Percentiles rank a stretch among this genome's conserved stretches.
Conservation (phyloP, 352 stramenopile species). For the Phytophthora tentaculata region DNA sequence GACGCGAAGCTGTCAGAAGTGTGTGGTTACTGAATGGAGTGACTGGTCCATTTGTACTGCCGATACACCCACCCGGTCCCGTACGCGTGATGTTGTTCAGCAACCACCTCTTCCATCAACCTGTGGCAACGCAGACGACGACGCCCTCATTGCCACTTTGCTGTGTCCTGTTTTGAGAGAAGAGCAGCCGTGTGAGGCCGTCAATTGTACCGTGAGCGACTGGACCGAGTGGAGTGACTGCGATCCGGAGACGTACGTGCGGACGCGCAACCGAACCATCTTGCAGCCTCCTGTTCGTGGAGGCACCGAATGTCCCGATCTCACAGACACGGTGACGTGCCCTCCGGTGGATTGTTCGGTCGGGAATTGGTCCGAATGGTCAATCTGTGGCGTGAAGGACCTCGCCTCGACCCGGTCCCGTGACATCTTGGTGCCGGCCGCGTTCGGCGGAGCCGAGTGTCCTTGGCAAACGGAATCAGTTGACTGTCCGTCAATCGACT, state of each 20-base stretch:
- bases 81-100: slow-evolving; percentile 51
- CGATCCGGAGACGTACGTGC: slow-evolving; percentile 41
- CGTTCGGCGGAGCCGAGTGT: slow-evolving; percentile 23
- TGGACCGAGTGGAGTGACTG: slow-evolving; percentile 61
- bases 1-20: slow-evolving; percentile 61
- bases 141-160: slow-evolving; percentile 18
- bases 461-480: slow-evolving; percentile 33
- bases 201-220: slow-evolving; percentile 60
- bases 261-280: slow-evolving; percentile 49
- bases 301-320: slow-evolving; percentile 47
- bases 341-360: slow-evolving; percentile 44
- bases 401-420: slow-evolving; percentile 39
- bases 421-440: slow-evolving; percentile 17
- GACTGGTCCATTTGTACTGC: slow-evolving; percentile 55
- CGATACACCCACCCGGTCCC: slow-evolving; percentile 41
- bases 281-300: slow-evolving; percentile 41
- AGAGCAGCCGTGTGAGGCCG: slow-evolving; percentile 45
- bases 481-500: slow-evolving; percentile 59
- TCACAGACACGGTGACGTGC: slow-evolving; percentile 46
- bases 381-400: slow-evolving; percentile 29
- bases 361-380: slow-evolving; percentile 49
- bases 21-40: slow-evolving; percentile 50
- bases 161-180: slow-evolving; percentile 51
- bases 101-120: slow-evolving; percentile 40
- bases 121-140: slow-evolving; percentile 27